Conservation (phyloP, 257 asterid species). For the Nicotiana knightiana region DNA sequence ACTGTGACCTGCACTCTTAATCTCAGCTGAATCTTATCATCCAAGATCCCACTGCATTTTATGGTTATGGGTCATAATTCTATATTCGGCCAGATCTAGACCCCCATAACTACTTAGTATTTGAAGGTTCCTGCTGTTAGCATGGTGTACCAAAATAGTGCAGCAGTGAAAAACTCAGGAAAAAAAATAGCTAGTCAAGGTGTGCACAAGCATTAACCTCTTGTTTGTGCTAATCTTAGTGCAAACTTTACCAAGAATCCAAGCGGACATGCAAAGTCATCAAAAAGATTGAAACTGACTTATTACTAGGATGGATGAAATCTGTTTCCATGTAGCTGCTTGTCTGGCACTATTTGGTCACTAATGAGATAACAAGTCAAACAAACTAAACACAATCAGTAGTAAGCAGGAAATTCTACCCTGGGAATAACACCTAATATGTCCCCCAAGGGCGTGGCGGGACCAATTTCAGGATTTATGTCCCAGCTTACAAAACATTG, state of each 20-base stretch:
- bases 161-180: not conserved
- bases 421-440: not conserved
- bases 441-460: not conserved
- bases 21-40: not conserved
- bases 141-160: not conserved
- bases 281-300: not conserved
- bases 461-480: not conserved
- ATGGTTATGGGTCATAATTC: not conserved
- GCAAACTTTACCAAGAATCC: constrained; percentile 2
- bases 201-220: not conserved
- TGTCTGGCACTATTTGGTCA: not conserved
- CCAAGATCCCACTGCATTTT: not conserved
- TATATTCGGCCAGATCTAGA: not conserved
- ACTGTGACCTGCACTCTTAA: not conserved
- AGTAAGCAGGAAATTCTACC: constrained; percentile 1
- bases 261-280: not conserved
- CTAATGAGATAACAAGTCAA: not conserved
- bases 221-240: not conserved
- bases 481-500: not conserved
- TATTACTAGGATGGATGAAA: not conserved
- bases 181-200: too few relatives aligned
- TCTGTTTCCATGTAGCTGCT: not conserved
- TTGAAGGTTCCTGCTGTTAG: not conserved
- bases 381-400: not conserved
- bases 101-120: not conserved